Percentiles rank a stretch among this genome's conserved stretches.
phyloP scores from a whole-genome alignment of 768 basidiomycete species.

The Tricholoma saponaceum region DNA sequence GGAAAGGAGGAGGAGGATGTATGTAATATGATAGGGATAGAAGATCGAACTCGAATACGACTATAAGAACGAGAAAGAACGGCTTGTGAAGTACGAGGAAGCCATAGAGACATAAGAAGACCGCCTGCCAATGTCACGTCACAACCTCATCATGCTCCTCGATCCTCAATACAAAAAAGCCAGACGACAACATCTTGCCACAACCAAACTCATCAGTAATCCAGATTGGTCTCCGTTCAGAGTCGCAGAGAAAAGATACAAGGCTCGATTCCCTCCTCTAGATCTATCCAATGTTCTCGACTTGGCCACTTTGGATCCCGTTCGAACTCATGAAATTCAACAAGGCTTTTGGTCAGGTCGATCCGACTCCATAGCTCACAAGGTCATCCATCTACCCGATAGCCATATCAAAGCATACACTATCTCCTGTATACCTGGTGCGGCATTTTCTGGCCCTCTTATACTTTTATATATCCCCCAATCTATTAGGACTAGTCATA shows the following conservation, averaged over 20 bases:
- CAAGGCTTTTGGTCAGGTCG: constrained; percentile 46
- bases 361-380: constrained; percentile 30
- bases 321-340: constrained; percentile 36
- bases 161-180: constrained; percentile 53
- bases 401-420: constrained; percentile 34
- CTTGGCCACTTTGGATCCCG: constrained; percentile 44
- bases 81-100: constrained; percentile 52
- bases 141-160: constrained; percentile 11
- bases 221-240: constrained; percentile 71
- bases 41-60: constrained; percentile 14
- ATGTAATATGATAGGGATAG: constrained; percentile 14
- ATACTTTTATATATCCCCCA: constrained; percentile 10
- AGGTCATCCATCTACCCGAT: constrained; percentile 24
- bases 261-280: constrained; percentile 73
- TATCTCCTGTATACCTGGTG: constrained; percentile 58
- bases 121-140: not conserved
- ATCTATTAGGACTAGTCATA: constrained; percentile 69
- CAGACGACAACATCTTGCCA: constrained; percentile 51
- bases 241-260: constrained; percentile 76
- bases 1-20: too few species aligned
- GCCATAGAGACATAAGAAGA: constrained; percentile 68
- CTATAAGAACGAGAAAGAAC: constrained; percentile 37
- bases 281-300: constrained; percentile 70
- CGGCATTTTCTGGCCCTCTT: constrained; percentile 14
- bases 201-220: constrained; percentile 41